Evolutionary conservation across 441 rosid species (phyloP).

Genomic region (Populus hybrid): DNA sequence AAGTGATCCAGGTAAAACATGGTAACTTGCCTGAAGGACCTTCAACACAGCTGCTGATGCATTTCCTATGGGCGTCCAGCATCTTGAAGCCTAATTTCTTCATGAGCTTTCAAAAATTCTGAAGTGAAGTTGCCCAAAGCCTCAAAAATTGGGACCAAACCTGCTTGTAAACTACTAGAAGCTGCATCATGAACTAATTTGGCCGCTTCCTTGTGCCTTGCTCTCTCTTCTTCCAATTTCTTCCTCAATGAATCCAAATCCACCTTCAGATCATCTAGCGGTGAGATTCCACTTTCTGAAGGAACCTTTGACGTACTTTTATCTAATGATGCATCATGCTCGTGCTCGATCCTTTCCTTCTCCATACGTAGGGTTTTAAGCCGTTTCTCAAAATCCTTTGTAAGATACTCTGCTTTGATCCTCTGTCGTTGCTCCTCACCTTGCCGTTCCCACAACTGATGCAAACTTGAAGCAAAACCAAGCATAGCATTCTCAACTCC

Average conservation of each 20-base stretch:
- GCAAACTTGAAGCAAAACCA: conserved; percentile 61
- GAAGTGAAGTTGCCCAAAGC: conserved; percentile 74
- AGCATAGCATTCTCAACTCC: conserved; percentile 60
- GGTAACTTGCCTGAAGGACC: conserved; percentile 5
- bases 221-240: conserved; percentile 62
- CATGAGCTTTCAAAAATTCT: conserved; percentile 77
- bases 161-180: conserved; percentile 75
- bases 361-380: conserved; percentile 41
- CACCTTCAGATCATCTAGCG: conserved; percentile 80
- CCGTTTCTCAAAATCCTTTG: conserved; percentile 65
- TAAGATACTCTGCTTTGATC: conserved; percentile 58
- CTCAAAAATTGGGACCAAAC: conserved; percentile 81
- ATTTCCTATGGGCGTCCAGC: conserved; percentile 24
- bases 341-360: conserved; percentile 42
- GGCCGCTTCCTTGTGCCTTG: conserved; percentile 65
- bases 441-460: conserved; percentile 73
- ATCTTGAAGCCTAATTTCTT: conserved; percentile 62
- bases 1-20: background rate
- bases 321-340: conserved; percentile 45
- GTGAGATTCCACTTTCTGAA: conserved; percentile 67
- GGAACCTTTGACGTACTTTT: conserved; percentile 49
- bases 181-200: conserved; percentile 74
- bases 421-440: conserved; percentile 67
- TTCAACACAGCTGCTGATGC: background rate
- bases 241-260: conserved; percentile 86